Percentiles rank a stretch among this genome's conserved stretches.
phyloP scores from a whole-genome alignment of 2,329 filamentous ascomycete species.

The Arthroderma sp. region DNA sequence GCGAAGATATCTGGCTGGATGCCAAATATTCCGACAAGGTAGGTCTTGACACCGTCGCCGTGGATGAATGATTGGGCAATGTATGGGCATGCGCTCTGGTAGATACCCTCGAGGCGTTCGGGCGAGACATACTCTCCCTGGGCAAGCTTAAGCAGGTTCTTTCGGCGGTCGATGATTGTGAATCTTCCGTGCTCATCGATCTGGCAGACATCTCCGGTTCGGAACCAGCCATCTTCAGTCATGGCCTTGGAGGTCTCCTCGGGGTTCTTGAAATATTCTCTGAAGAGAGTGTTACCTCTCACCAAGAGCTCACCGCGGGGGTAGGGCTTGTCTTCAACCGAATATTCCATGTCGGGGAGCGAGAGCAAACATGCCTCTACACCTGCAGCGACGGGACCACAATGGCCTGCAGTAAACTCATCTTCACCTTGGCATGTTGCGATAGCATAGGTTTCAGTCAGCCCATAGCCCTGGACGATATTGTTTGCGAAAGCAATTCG shows the following conservation, averaged over 20 bases:
- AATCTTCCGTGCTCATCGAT: constrained; percentile 78
- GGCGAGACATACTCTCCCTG: constrained; percentile 98
- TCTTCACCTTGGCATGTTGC: constrained; percentile 53
- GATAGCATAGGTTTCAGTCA: constrained; percentile 85
- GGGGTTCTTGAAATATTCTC: constrained; percentile 77
- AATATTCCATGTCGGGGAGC: constrained; percentile 89
- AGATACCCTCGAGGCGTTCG: constrained; percentile 92
- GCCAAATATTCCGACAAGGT: constrained; percentile 75
- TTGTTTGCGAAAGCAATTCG: constrained; percentile 66
- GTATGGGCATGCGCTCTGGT: constrained; percentile 65
- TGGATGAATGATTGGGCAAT: constrained; percentile 77
- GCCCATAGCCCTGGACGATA: constrained; percentile 77
- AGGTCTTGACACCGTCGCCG: constrained; percentile 70
- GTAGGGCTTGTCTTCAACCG: constrained; percentile 70
- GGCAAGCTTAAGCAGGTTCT: constrained; percentile 97
- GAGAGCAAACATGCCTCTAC: constrained; percentile 70
- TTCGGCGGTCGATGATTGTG: constrained; percentile 88
- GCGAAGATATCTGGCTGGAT: constrained; percentile 77
- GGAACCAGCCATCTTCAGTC: constrained; percentile 89
- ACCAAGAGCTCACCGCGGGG: constrained; percentile 83
- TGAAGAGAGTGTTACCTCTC: constrained; percentile 67
- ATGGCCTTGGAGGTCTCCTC: constrained; percentile 75
- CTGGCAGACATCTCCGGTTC: constrained; percentile 80
- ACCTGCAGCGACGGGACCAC: constrained; percentile 56
- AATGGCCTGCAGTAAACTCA: constrained; percentile 69